Percentiles rank a stretch among this genome's conserved stretches.
Conservation (phyloP, 164 flowering plant species). For the Amborella trichopoda region DNA sequence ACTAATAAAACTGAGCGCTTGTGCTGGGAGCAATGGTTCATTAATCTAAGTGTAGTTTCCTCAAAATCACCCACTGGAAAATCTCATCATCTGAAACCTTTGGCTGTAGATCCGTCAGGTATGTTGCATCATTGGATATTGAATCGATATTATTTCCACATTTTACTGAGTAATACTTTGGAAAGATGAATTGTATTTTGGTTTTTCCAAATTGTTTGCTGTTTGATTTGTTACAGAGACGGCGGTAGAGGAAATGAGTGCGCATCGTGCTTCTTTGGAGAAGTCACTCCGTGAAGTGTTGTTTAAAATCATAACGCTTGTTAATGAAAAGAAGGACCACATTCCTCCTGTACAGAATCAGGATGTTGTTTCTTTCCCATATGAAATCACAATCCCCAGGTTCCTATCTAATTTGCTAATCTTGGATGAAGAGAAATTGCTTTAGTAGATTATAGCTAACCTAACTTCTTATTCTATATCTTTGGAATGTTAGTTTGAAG, state of each 20-base stretch:
- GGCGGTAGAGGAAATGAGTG: conserved; percentile 51
- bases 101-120: conserved; percentile 70
- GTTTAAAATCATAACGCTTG: conserved; percentile 89
- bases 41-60: conserved; percentile 68
- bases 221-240: conserved; percentile 27
- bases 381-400: conserved; percentile 91
- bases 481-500: too few relatives aligned
- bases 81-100: conserved; percentile 55
- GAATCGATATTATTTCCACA: too few relatives aligned
- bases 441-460: too few relatives aligned
- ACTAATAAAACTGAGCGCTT: conserved; percentile 66
- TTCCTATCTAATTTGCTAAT: conserved; percentile 6
- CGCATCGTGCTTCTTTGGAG: conserved; percentile 66
- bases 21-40: conserved; percentile 94
- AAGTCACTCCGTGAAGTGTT: conserved; percentile 73
- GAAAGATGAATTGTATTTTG: background rate
- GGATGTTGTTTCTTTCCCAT: conserved; percentile 76
- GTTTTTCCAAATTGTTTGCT: background rate
- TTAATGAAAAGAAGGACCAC: conserved; percentile 94
- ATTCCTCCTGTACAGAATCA: conserved; percentile 67
- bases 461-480: too few relatives aligned
- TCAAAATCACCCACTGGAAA: conserved; percentile 51
- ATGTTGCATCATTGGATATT: background rate
- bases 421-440: too few relatives aligned
- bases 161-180: background rate